Conservation (phyloP, 495 filamentous ascomycete genomes). For the Trichoderma virens region DNA sequence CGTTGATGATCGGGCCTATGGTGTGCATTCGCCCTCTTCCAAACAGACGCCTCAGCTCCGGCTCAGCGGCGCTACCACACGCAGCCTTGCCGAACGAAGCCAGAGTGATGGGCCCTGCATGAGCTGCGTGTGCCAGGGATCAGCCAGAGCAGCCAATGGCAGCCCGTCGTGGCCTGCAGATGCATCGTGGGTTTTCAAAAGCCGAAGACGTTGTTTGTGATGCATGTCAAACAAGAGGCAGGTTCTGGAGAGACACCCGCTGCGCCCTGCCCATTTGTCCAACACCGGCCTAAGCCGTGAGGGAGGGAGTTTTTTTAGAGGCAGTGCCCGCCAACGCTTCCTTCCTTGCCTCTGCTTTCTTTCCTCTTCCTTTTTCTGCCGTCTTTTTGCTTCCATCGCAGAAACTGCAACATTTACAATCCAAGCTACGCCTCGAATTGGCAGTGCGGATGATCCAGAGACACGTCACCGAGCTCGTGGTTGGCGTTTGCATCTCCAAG, state of each 20-base stretch:
- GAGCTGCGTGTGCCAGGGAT: slow-evolving; percentile 5
- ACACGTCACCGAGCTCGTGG: not conserved
- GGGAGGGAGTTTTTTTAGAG: not conserved
- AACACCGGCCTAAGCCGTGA: no score
- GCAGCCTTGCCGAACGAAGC: slow-evolving; percentile 7
- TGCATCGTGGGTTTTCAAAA: not conserved
- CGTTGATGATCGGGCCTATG: not conserved
- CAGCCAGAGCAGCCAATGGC: not conserved
- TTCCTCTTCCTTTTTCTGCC: not conserved
- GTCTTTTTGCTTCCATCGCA: no score
- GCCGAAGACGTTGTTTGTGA: not conserved
- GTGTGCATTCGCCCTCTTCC: not conserved
- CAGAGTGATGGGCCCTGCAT: slow-evolving; percentile 3
- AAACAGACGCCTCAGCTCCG: not conserved
- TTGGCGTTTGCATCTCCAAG: not conserved
- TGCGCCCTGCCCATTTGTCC: not conserved
- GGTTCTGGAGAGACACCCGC: not conserved
- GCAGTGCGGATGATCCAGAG: not conserved
- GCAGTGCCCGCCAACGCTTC: not conserved
- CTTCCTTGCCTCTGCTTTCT: not conserved
- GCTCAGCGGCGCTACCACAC: slow-evolving; percentile 3
- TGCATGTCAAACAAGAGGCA: not conserved
- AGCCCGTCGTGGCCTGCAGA: not conserved
- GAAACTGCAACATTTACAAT: no score
- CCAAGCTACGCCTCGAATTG: no score